A percentile compares a stretch with the other conserved stretches of the same genome.
Evolutionary conservation across 495 filamentous ascomycete species (phyloP).

Genomic region (Aspergillus panamensis): DNA sequence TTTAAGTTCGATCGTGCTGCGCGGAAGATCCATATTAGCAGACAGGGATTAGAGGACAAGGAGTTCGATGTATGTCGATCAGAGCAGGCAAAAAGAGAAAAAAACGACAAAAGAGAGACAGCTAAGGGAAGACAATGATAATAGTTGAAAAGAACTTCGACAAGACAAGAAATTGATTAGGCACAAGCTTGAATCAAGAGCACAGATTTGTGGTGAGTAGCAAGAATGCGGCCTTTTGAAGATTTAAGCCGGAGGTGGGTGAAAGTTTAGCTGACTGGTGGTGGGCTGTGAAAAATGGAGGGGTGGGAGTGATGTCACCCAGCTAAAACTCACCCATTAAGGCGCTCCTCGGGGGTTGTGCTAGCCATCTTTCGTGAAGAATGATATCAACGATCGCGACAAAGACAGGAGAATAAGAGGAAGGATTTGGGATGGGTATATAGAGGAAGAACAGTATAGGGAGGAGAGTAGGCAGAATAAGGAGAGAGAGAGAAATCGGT

Average conservation of each 20-base stretch:
- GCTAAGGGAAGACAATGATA: slow-evolving; percentile 2
- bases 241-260: slow-evolving; percentile 11
- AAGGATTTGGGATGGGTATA: not conserved
- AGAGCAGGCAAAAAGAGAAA: not conserved
- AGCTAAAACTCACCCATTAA: slow-evolving; percentile 58
- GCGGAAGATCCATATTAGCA: slow-evolving; percentile 30
- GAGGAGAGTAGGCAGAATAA: slow-evolving; percentile 11
- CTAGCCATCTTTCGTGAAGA: slow-evolving; percentile 52
- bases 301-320: slow-evolving; percentile 45
- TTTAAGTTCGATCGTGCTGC: slow-evolving; percentile 86
- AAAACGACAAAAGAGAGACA: not conserved
- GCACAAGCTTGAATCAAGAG: not conserved
- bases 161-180: not conserved
- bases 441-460: slow-evolving; percentile 2
- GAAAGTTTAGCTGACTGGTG: slow-evolving; percentile 21
- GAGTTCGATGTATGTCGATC: slow-evolving; percentile 14
- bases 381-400: slow-evolving; percentile 4
- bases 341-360: slow-evolving; percentile 57
- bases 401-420: slow-evolving; percentile 9
- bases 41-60: slow-evolving; percentile 10
- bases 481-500: slow-evolving; percentile 15
- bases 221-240: not conserved
- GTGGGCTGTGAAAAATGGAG: slow-evolving; percentile 29
- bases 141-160: not conserved
- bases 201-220: not conserved